Conservation (phyloP, 768 basidiomycete genomes). For the Exidia glandulosa region DNA sequence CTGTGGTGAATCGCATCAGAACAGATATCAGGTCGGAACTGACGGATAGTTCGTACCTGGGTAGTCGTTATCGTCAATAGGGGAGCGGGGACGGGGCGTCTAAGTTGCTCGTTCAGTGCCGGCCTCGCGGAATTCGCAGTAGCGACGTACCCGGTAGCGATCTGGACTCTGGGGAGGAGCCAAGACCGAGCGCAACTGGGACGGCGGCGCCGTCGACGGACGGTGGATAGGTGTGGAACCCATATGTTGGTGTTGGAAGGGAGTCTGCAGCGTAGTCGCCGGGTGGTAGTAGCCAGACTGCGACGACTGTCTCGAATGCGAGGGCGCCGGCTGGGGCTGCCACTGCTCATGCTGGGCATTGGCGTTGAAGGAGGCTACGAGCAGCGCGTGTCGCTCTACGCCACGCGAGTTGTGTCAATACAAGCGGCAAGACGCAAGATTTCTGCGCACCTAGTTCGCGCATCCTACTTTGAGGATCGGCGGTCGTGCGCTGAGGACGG, state of each 20-base stretch:
- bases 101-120: neutral
- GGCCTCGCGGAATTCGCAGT: neutral
- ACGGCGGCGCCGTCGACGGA: neutral
- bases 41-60: neutral
- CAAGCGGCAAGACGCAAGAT: neutral
- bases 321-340: neutral
- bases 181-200: neutral
- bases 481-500: neutral
- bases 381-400: neutral
- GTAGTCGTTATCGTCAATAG: neutral
- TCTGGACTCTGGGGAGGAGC: neutral
- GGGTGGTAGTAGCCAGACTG: neutral
- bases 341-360: neutral
- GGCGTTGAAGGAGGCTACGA: neutral
- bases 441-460: neutral
- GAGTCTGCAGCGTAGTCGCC: neutral
- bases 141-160: neutral
- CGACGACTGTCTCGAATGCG: neutral
- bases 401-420: too few species aligned
- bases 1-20: neutral
- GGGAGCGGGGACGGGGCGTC: neutral
- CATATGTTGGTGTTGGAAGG: neutral
- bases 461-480: neutral
- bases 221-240: neutral
- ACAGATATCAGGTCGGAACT: neutral